phyloP scores from a whole-genome alignment of 2,329 filamentous ascomycete genomes.

The Fusarium pilosicola region DNA sequence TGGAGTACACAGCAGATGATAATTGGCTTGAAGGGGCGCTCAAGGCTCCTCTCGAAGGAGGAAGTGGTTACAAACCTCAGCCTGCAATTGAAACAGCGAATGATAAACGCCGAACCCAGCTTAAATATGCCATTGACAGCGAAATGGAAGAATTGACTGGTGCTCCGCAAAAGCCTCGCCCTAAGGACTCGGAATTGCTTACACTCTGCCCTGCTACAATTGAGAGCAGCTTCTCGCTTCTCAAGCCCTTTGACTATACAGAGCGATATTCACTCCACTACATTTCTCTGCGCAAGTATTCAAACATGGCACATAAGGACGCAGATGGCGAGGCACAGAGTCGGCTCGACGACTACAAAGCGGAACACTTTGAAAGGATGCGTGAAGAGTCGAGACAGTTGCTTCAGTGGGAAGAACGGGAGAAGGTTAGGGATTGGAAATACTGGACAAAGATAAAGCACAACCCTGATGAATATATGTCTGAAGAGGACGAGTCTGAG shows the following conservation, averaged over 20 bases:
- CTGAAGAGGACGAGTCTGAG: background rate
- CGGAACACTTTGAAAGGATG: background rate
- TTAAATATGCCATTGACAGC: background rate
- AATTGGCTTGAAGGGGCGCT: background rate
- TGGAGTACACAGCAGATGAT: background rate
- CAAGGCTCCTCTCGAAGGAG: no score
- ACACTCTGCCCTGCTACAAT: background rate
- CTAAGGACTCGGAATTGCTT: background rate
- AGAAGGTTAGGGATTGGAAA: rapidly evolving
- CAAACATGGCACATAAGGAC: background rate
- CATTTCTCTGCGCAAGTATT: background rate
- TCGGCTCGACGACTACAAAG: background rate
- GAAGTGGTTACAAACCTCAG: no score
- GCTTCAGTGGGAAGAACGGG: background rate
- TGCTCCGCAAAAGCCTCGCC: background rate
- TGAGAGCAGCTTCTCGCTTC: background rate
- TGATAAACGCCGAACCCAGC: rapidly evolving
- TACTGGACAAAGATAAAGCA: background rate
- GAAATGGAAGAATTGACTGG: background rate
- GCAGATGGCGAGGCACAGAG: background rate
- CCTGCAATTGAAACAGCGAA: background rate
- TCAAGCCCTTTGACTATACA: background rate
- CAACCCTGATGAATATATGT: rapidly evolving
- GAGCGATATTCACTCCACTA: background rate
- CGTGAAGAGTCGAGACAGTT: background rate